These are phyloP conservation scores for Epichloe gansuensis DNA, from an alignment of 2,329 filamentous ascomycete genomes.

Conservation along the genomic window DNA sequence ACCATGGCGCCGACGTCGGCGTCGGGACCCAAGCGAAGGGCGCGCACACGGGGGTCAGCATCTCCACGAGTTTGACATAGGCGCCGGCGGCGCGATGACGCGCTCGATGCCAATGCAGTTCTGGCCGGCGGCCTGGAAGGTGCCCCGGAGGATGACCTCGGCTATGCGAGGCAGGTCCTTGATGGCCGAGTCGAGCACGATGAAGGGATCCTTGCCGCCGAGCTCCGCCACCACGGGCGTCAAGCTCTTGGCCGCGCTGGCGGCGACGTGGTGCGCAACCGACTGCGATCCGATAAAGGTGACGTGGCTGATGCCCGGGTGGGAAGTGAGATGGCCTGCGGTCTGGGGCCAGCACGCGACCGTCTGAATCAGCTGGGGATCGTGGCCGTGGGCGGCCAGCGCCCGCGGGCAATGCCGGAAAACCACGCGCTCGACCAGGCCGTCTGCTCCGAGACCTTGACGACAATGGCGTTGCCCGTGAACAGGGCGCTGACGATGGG, in stretches of 20 bases:
- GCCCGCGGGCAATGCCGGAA: constrained; percentile 62
- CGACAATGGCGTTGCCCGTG: constrained; percentile 78
- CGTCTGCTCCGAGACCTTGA: constrained; percentile 92
- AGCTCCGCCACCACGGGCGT: constrained; percentile 84
- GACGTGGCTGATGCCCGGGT: constrained; percentile 72
- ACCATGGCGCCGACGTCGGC: constrained; percentile 86
- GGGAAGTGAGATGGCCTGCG: constrained; percentile 71
- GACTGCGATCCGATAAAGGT: constrained; percentile 90
- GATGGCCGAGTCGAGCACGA: constrained; percentile 69
- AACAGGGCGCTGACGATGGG: constrained; percentile 87
- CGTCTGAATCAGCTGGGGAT: constrained; percentile 69
- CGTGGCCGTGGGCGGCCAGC: constrained; percentile 70
- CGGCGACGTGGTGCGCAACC: constrained; percentile 79
- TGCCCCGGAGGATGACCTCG: constrained; percentile 78
- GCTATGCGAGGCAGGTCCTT: constrained; percentile 58
- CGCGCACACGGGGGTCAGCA: constrained; percentile 63
- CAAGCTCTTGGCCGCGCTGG: constrained; percentile 73
- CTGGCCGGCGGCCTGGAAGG: constrained; percentile 90
- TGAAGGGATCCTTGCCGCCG: constrained; percentile 86
- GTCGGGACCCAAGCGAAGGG: constrained; percentile 62
- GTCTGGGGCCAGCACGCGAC: constrained; percentile 80
- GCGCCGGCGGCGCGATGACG: constrained; percentile 61
- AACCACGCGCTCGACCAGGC: constrained; percentile 88
- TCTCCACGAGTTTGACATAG: constrained; percentile 61
- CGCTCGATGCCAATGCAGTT: constrained; percentile 98